These are phyloP conservation scores for Colletotrichum sansevieriae DNA, from an alignment of 2,329 filamentous ascomycete species.

Conservation along the genomic window DNA sequence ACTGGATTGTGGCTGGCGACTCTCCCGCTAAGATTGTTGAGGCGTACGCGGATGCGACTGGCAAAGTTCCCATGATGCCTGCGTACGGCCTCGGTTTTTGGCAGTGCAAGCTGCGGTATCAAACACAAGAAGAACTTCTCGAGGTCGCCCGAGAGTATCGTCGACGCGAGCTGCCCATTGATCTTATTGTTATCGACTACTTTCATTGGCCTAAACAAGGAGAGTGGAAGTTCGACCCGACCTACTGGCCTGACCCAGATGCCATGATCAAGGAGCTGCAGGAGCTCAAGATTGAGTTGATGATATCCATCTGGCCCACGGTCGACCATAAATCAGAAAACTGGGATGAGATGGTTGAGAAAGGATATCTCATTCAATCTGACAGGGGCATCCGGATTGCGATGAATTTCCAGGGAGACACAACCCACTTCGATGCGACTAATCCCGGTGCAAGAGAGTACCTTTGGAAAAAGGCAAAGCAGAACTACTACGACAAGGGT, in stretches of 20 bases:
- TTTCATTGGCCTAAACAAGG: conserved; percentile 76
- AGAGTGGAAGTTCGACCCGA: conserved; percentile 75
- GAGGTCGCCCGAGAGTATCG: conserved; percentile 69
- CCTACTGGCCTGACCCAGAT: conserved; percentile 75
- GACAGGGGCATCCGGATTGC: conserved; percentile 70
- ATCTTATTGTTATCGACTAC: conserved; percentile 73
- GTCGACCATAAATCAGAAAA: conserved; percentile 49
- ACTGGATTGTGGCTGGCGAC: conserved; percentile 70
- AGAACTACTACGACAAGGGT: conserved; percentile 73
- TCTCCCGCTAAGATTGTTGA: conserved; percentile 65
- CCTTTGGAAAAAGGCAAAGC: conserved; percentile 70
- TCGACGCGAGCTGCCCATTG: conserved; percentile 65
- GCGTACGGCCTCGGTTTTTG: conserved; percentile 75
- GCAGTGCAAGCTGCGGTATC: conserved; percentile 74
- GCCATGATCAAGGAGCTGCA: conserved; percentile 74
- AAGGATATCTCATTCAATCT: conserved; percentile 70
- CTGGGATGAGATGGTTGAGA: conserved; percentile 50
- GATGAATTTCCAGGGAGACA: conserved; percentile 71
- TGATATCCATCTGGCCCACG: conserved; percentile 79
- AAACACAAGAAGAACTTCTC: conserved; percentile 72
- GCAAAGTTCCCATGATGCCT: conserved; percentile 73
- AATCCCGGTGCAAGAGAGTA: conserved; percentile 70
- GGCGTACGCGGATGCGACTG: conserved; percentile 66
- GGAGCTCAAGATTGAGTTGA: conserved; percentile 71
- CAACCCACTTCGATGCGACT: conserved; percentile 73